Evolutionary conservation across 2,329 filamentous ascomycete species (phyloP), one percentile per base, ranked within the genome.

Genomic region (Phialophora tarda): DNA sequence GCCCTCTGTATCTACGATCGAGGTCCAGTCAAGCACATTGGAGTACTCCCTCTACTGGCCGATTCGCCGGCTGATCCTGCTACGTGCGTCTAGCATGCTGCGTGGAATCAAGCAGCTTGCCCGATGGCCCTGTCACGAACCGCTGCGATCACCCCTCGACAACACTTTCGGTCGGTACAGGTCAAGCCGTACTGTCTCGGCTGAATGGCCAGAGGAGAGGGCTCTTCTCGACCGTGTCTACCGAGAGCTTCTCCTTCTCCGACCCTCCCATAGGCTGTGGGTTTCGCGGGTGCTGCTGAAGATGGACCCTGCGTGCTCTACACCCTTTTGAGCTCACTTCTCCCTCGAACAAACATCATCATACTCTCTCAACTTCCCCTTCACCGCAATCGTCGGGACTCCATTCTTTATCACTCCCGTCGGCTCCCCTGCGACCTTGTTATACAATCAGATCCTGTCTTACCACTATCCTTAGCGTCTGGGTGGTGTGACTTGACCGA

Each of bases 281-380:
- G n/a, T 30, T 47, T 53, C 21, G 11, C 59, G 11, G n/a, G 41
- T n/a, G 28, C 28, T 12, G 28, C 32, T 51, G n/a, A 51, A 24
- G 28, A 50, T 32, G 28, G 32, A 38, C 59, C 59, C 47, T 61
- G 47, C 28, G 48, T 55, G 53, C 47, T 63, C 53, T 59, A 68
- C 65, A 55, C 62, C 63, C 60, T 58, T 59, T 68, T 63, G 66
- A 68, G 66, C 48, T 60, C 56, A 48, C 51, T 59, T 68, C 66
- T 68, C 66, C 66, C 62, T 51, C 17, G 41, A 60, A 55, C 57
- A 50, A 53, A 56, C 48, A 56, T 50, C 58, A 62, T 62, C 44
- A 55, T 55, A 30, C 30, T 26, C 11, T 53, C 44, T 58, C 21
- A 32, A 62, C 28, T 41, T 34, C 56, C 44, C 34, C 28, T 34